Base-by-base conservation (phyloP, 306 rosid genomes). In the Arachis stenosperma region DNA sequence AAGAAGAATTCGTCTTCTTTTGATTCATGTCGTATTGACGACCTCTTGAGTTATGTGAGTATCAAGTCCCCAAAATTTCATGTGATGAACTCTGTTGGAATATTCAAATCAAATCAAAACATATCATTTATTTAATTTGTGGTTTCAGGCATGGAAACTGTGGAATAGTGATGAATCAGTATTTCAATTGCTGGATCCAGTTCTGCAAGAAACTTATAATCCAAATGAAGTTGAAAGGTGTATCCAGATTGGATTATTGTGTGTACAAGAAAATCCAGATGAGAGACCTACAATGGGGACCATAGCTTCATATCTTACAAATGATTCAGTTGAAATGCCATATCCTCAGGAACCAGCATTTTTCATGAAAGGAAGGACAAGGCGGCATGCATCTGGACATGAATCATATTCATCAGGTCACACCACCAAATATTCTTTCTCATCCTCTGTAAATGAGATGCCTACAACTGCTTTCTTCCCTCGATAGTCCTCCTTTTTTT, bases 261-360 rank as follows among this genome's bases (percentile, higher is more conserved):
- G 96, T 29, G 92, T 90, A 6, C 90, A 90, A 64, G 88, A 85
- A 67, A 85, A 86, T 51, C 92, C 87, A 48, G 81, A 64, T 13
- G 87, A 86, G 3, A 84, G 92, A 37, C 96, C 96, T 36, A 70
- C 86, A 33, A 90, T 90, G 84, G 85, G 89, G 67, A 59, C 69
- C 2, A 68, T 85, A 30, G 80, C 77, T 39, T 78, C 79, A 0
- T 78, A 77, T 69, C 79, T 89, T 33, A 81, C 46, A 30, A 85
- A 81, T 39, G 56, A 68, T 10, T 73, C 80, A 12, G 13, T 47
- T 41, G 81, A 80, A 62, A 84, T 89, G 56, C 88, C 96, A 33
- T 65, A 59, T 30, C 96, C 92, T 6, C 40, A 39, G 3, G 83
- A 85, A 56, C 96, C 96, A n/a, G 89, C 90, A 4, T 80, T 83